Base-by-base conservation (phyloP, 495 filamentous ascomycete genomes). In the Penicillium tannophilum region DNA sequence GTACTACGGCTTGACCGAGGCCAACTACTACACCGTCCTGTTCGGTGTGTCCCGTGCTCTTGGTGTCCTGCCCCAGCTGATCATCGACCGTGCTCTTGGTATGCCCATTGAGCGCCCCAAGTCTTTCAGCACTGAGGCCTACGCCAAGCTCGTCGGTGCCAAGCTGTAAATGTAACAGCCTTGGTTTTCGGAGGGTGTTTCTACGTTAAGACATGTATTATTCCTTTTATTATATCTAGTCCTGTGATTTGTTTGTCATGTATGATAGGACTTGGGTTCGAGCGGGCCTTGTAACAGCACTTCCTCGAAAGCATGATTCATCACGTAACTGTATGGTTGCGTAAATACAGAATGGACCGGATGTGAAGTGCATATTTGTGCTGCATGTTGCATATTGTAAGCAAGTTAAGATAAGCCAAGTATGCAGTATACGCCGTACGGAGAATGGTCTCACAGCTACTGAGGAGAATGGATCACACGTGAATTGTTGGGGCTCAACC, bases 21-120 rank as follows among this genome's bases (percentile, higher is more conserved):
- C 94, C 75, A 97, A 88, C 88, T 98, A 94, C 88, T 98, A 98
- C 88, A 98, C 94, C 58, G 94, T 98, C 54, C 88, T 98, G 68
- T 98, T 98, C 79, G 94, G 94, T 84, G 95, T 98, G 20, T 96
- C 92, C 62, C 89, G 94, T 74, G 94, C 95, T 63, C 88, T 98
- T 66, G 94, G 94, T 88, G 94, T 98, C 60, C 88, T 98, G 58
- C 95, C 94, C 59, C 94, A 98, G 84, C 84, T 98, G 70, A 98
- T 98, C 85, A 97, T 98, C 73, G 94, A 98, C 85, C 95, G 94
- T 76, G 94, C 94, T 58, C 85, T 98, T 54, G 94, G 94, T 65
- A 78, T 78, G 64, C 81, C 76, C 57, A 82, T 80, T 60, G 80
- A 84, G 74, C 79, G 89, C 64, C 94, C 94, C 74, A 98, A 98